These are phyloP conservation scores for Zymoseptoria tritici DNA, from an alignment of 2,329 filamentous ascomycete species.

Conservation along the genomic window DNA sequence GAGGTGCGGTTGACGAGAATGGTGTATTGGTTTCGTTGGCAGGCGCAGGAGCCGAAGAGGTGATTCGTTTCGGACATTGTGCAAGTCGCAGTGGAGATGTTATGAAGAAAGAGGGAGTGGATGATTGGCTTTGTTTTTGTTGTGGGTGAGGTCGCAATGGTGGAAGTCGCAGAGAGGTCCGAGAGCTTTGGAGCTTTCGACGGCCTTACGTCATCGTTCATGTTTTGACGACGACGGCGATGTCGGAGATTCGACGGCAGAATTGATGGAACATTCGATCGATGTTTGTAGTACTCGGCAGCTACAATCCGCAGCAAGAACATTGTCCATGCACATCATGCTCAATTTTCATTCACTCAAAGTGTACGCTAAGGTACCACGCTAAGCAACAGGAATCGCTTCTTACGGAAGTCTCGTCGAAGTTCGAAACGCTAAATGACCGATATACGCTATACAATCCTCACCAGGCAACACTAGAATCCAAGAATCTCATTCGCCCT, in stretches of 20 bases:
- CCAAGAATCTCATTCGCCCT: constrained; percentile 49
- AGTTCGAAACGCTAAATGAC: background rate
- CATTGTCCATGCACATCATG: too few species aligned
- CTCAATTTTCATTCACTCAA: background rate
- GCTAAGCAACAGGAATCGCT: background rate
- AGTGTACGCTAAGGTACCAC: background rate
- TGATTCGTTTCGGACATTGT: constrained; percentile 16
- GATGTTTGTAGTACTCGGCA: background rate
- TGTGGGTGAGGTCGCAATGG: background rate
- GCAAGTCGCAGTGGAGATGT: background rate
- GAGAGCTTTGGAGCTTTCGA: background rate
- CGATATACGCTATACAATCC: background rate
- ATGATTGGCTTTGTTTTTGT: background rate
- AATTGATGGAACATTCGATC: background rate
- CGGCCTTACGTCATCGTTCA: background rate
- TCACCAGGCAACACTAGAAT: constrained; percentile 30
- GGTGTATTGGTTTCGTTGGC: constrained; percentile 76
- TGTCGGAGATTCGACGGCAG: background rate
- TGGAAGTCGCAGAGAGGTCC: background rate
- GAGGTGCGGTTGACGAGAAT: constrained; percentile 58
- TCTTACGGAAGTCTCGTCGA: background rate
- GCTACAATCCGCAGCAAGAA: too few species aligned
- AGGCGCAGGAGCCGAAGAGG: constrained; percentile 72
- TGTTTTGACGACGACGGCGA: background rate
- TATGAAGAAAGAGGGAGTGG: too few species aligned